These are phyloP conservation scores for Calonectria naviculata DNA, from an alignment of 2,329 filamentous ascomycete species.

Conservation along the genomic window DNA sequence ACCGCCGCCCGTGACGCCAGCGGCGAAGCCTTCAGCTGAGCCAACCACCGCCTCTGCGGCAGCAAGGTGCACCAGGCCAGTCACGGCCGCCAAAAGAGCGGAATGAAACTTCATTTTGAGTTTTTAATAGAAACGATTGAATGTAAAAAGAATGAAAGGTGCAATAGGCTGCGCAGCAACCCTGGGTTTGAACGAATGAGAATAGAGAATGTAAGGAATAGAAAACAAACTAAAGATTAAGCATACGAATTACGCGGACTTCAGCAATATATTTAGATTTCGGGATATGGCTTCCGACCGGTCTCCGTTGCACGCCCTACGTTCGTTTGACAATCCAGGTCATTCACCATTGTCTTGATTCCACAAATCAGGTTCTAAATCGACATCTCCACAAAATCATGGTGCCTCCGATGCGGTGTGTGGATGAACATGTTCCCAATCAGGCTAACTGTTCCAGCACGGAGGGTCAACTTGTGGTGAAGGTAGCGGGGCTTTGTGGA, in stretches of 20 bases:
- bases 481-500: not conserved
- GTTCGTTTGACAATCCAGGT: too few species aligned
- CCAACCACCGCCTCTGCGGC: slow-evolving; percentile 15
- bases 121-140: not conserved
- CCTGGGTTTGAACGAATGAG: not conserved
- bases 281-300: too few species aligned
- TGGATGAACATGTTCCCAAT: not conserved
- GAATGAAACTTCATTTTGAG: not conserved
- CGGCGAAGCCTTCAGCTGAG: slow-evolving; percentile 26
- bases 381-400: not conserved
- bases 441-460: not conserved
- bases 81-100: not conserved
- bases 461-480: not conserved
- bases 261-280: not conserved
- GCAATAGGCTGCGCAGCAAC: not conserved
- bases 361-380: not conserved
- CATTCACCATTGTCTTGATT: not conserved
- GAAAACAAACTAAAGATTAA: not conserved
- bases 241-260: not conserved
- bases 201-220: not conserved
- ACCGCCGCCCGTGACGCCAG: slow-evolving; percentile 28
- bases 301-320: not conserved
- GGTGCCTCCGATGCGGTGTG: not conserved
- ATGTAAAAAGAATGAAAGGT: not conserved
- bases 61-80: not conserved